Base-by-base conservation (phyloP, 257 asterid species). In the Knoxia roxburghii region DNA sequence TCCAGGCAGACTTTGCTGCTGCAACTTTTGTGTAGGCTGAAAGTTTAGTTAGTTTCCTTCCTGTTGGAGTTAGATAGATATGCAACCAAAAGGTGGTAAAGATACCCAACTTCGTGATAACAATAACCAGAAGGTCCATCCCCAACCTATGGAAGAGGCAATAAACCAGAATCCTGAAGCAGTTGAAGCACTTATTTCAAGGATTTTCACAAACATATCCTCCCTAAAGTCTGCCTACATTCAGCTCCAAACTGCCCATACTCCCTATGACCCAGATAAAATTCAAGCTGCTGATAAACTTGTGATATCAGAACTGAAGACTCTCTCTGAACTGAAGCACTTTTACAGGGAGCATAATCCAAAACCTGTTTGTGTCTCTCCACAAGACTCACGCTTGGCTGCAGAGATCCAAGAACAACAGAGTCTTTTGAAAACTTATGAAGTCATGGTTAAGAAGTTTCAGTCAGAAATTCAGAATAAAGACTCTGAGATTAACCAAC, bases 361-460 rank as follows among this genome's bases (percentile, higher is more conserved):
- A 51, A 94, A 87, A 73, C 96, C 99, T 39, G 82, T 87, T 6
- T 94, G 96, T 65, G 85, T 72, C 67, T 88, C 99, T 68, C 99
- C 96, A 30, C 97, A 90, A 73, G 96, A 94, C 72, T 94, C 99
- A 3, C 95, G 98, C 49, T 85, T 94, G 69, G 96, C 98, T 73
- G 96, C 97, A 52, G 99, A 94, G 84, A 89, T 94, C 68, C 98
- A 88, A 74, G 99, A 94, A 52, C 99, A 94, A 82, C 99, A 94
- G 86, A 90, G 92, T 79, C 79, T 94, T 65, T 69, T 94, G 76
- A 94, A 87, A 78, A 94, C 99, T 2, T 94, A 94, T 5, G 96
- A 94, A 83, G 97, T 94, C 72, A 94, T 94, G 99, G 99, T 94
- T 26, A 94, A 89, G 73, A 94, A 94, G 65, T 94, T 94, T 59